A percentile compares a stretch with the other conserved stretches of the same genome.
phyloP scores from a whole-genome alignment of 129 eudicot genomes.

The Rutidosis leptorrhynchoides region DNA sequence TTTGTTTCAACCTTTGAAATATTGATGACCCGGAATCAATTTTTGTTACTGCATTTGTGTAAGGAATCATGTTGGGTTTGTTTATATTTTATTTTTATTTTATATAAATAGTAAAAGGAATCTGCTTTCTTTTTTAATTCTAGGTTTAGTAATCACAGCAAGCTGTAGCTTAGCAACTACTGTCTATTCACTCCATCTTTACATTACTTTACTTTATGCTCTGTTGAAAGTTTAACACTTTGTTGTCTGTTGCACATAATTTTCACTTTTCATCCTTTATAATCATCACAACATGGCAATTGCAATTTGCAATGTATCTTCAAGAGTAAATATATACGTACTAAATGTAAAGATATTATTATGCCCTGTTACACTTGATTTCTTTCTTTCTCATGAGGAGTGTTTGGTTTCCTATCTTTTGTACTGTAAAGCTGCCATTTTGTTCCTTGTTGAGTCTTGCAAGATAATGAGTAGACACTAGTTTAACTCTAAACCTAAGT shows the following conservation, averaged over 20 bases:
- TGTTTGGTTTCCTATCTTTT: slow-evolving; percentile 55
- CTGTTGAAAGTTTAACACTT: slow-evolving; percentile 70
- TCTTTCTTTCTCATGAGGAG: slow-evolving; percentile 41
- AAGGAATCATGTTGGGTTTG: slow-evolving; percentile 29
- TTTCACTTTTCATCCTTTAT: slow-evolving; percentile 39
- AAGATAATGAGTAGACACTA: slow-evolving; percentile 19
- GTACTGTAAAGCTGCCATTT: slow-evolving; percentile 90
- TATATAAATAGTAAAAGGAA: slow-evolving; percentile 49
- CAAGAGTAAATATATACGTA: slow-evolving; percentile 47
- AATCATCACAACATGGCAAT: slow-evolving; percentile 23
- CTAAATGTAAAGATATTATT: slow-evolving; percentile 59
- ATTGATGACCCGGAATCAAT: background rate
- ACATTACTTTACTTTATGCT: slow-evolving; percentile 65
- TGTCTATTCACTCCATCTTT: slow-evolving; percentile 44
- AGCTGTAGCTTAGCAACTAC: slow-evolving; percentile 71
- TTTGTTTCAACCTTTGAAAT: slow-evolving; percentile 24
- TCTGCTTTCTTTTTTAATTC: slow-evolving; percentile 53
- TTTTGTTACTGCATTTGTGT: slow-evolving; percentile 21
- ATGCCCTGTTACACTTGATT: slow-evolving; percentile 70
- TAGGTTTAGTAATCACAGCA: slow-evolving; percentile 49
- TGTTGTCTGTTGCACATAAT: slow-evolving; percentile 44
- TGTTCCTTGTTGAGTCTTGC: slow-evolving; percentile 79
- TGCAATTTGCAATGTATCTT: slow-evolving; percentile 27
- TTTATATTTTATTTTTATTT: slow-evolving; percentile 24
- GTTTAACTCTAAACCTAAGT: slow-evolving; percentile 23